A percentile compares a stretch with the other conserved stretches of the same genome.
phyloP scores from a whole-genome alignment of 2,329 filamentous ascomycete genomes.

The Coniosporium uncinatum region DNA sequence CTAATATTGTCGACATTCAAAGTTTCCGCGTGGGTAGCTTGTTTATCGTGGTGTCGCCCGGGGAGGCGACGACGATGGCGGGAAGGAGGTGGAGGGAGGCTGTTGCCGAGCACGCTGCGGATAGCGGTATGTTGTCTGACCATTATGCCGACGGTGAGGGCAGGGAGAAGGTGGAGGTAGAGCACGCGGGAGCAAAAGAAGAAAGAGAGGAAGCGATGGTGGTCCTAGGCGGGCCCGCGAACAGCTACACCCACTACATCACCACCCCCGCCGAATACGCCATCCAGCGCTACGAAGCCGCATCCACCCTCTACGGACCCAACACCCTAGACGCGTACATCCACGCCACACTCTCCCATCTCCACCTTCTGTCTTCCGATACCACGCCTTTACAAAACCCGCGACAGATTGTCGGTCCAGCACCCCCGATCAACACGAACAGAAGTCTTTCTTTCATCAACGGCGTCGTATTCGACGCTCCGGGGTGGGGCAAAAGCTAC shows the following conservation, averaged over 20 bases:
- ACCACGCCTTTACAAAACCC: slow-evolving; percentile 14
- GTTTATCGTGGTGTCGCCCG: slow-evolving; percentile 77
- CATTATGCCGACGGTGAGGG: background rate
- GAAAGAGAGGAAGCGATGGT: slow-evolving; percentile 70
- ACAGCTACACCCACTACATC: slow-evolving; percentile 85
- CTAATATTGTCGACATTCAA: slow-evolving; percentile 90
- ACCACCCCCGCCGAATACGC: slow-evolving; percentile 75
- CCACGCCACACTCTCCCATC: slow-evolving; percentile 71
- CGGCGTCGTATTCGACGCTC: slow-evolving; percentile 68
- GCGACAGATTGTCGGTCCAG: slow-evolving; percentile 45
- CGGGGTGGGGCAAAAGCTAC: slow-evolving; percentile 61
- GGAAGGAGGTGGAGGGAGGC: slow-evolving; percentile 81
- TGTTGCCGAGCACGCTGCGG: slow-evolving; percentile 47
- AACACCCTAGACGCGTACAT: slow-evolving; percentile 84
- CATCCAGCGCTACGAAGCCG: slow-evolving; percentile 92
- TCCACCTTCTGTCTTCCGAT: slow-evolving; percentile 56
- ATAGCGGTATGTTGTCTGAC: slow-evolving; percentile 40
- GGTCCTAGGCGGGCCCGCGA: slow-evolving; percentile 83
- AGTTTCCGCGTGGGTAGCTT: slow-evolving; percentile 79
- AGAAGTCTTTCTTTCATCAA: slow-evolving; percentile 76
- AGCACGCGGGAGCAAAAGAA: too few species aligned
- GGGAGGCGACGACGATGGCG: slow-evolving; percentile 90
- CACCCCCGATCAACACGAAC: slow-evolving; percentile 73
- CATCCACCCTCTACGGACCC: slow-evolving; percentile 81
- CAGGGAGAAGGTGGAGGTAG: background rate